Conservation (phyloP, 2,329 filamentous ascomycete species). For the Gyromitra esculenta region DNA sequence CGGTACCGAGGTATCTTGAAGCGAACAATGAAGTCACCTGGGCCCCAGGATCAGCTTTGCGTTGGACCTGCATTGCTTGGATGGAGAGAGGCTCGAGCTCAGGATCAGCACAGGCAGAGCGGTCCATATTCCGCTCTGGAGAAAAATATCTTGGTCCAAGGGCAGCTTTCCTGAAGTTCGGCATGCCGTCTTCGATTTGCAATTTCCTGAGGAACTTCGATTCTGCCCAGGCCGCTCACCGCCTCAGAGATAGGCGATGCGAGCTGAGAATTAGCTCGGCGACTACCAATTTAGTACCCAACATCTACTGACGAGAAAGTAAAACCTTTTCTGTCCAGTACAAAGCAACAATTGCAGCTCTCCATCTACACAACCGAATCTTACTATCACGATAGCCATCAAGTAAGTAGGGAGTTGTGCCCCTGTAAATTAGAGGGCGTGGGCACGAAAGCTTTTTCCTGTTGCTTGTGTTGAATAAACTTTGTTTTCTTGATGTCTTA, state of each 20-base stretch:
- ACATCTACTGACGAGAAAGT: neutral
- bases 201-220: neutral
- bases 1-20: constrained; percentile 40
- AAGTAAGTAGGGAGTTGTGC: no score
- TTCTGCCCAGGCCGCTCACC: neutral
- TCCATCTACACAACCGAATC: no score
- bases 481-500: neutral
- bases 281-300: constrained; percentile 18
- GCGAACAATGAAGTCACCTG: constrained; percentile 28
- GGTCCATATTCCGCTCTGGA: neutral
- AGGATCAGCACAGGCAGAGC: constrained; percentile 14
- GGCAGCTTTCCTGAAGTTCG: constrained; percentile 21
- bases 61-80: constrained; percentile 41
- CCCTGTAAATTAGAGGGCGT: no score
- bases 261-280: constrained; percentile 19
- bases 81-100: constrained; percentile 35
- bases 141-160: neutral
- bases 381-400: no score
- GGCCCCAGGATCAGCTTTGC: constrained; percentile 39
- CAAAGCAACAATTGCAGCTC: no score
- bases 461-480: no score
- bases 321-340: no score
- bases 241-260: constrained; percentile 17
- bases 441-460: no score
- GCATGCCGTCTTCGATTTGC: constrained; percentile 20